Conservation (phyloP, 495 filamentous ascomycete genomes). For the Penicillium robsamsonii region DNA sequence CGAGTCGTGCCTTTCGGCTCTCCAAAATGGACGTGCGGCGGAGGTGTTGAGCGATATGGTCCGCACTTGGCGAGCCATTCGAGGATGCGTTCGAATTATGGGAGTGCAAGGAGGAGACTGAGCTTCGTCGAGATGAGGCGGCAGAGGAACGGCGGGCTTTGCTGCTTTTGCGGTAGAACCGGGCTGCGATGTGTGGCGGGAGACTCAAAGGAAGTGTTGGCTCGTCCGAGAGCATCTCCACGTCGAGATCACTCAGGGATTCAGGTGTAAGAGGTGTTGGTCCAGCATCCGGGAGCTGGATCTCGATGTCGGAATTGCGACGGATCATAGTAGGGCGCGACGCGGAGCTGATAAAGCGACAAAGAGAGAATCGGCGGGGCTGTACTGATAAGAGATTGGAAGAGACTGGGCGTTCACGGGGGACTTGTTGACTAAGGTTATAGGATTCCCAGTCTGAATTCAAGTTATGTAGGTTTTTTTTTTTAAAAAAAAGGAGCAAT, state of each 20-base stretch:
- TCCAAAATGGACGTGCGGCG: slow-evolving; percentile 90
- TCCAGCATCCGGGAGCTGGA: slow-evolving; percentile 45
- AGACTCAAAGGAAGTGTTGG: slow-evolving; percentile 52
- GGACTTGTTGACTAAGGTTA: neutral
- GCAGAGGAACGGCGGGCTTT: slow-evolving; percentile 77
- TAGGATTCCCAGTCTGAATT: neutral
- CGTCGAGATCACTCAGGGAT: slow-evolving; percentile 31
- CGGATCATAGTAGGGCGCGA: slow-evolving; percentile 39
- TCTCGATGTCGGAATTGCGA: slow-evolving; percentile 48
- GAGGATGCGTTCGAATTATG: slow-evolving; percentile 61
- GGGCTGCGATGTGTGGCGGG: slow-evolving; percentile 80
- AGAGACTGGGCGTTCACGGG: neutral
- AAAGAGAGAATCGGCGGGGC: slow-evolving; percentile 22
- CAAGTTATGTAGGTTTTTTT: neutral
- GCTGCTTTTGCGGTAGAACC: slow-evolving; percentile 71
- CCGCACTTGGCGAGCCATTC: slow-evolving; percentile 69
- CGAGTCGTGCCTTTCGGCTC: slow-evolving; percentile 85
- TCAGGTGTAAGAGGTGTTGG: slow-evolving; percentile 31
- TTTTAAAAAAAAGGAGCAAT: slow-evolving; percentile 7
- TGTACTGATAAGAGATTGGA: slow-evolving; percentile 29
- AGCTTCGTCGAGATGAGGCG: slow-evolving; percentile 84
- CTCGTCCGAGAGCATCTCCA: slow-evolving; percentile 50
- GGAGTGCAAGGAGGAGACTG: slow-evolving; percentile 82
- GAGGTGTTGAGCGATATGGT: slow-evolving; percentile 84
- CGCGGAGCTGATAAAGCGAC: slow-evolving; percentile 2